Conservation (phyloP, 495 filamentous ascomycete species). For the Podospora comata region DNA sequence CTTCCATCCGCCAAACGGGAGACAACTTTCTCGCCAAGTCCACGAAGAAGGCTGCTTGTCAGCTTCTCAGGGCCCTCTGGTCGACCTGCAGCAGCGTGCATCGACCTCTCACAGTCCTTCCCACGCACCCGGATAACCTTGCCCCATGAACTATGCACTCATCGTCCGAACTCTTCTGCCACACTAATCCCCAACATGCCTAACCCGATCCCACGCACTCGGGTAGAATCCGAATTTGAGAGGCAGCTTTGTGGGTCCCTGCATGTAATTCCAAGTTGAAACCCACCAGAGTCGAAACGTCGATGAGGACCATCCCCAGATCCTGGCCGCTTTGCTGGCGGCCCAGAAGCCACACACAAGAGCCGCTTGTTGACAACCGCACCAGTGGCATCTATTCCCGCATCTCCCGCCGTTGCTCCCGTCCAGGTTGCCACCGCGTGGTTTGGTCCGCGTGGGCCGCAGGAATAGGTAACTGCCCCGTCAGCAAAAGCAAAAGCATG, state of each 20-base stretch:
- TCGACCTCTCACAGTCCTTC: background rate
- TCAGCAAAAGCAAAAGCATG: background rate
- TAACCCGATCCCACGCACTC: conserved; percentile 23
- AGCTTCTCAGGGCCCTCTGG: background rate
- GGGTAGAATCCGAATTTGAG: conserved; percentile 15
- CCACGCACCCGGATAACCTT: conserved; percentile 1
- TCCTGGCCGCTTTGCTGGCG: background rate
- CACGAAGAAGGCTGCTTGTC: conserved; percentile 2
- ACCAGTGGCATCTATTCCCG: conserved; percentile 1
- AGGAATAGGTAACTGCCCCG: background rate
- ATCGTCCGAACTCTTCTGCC: conserved; percentile 8
- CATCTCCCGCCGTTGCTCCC: conserved; percentile 11
- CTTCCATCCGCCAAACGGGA: conserved; percentile 6
- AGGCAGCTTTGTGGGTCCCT: conserved; percentile 19
- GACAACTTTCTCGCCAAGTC: background rate
- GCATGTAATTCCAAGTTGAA: conserved; percentile 10
- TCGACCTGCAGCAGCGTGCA: background rate
- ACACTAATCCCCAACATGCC: background rate
- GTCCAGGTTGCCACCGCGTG: conserved; percentile 8
- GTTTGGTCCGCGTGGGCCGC: conserved; percentile 1
- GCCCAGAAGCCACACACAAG: background rate
- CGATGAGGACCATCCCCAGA: background rate
- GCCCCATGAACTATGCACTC: conserved; percentile 5
- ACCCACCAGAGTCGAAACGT: conserved; percentile 1
- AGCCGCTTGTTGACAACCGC: conserved; percentile 3